Percentiles rank a stretch among this genome's conserved stretches.
These are phyloP conservation scores for Ceratocystis cacaofunesta DNA, from an alignment of 2,329 filamentous ascomycete species.

Conservation along the genomic window DNA sequence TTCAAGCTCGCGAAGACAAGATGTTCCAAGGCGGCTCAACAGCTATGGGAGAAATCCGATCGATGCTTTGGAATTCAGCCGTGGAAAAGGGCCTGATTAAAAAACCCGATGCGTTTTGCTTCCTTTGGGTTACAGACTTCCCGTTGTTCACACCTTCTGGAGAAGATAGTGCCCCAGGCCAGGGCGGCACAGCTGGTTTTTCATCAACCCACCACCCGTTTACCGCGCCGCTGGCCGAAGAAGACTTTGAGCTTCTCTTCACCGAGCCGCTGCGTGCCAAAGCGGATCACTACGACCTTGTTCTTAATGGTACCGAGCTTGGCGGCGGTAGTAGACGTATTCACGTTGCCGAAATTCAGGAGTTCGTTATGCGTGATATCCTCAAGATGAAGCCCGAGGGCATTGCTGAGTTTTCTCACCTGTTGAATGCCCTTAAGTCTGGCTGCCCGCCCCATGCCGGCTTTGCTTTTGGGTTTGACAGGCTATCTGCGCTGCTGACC, in stretches of 20 bases:
- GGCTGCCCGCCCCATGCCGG: slow-evolving; percentile 94
- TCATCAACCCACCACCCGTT: slow-evolving; percentile 90
- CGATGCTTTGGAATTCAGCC: slow-evolving; percentile 52
- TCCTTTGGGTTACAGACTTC: slow-evolving; percentile 80
- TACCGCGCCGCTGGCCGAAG: slow-evolving; percentile 61
- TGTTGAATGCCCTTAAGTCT: slow-evolving; percentile 65
- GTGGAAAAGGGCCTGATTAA: slow-evolving; percentile 45
- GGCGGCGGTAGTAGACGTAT: slow-evolving; percentile 89
- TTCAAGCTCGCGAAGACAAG: slow-evolving; percentile 59
- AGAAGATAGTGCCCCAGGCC: slow-evolving; percentile 46
- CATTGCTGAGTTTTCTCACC: slow-evolving; percentile 68
- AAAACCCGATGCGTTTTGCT: slow-evolving; percentile 39
- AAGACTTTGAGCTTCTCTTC: slow-evolving; percentile 60
- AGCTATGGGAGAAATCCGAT: slow-evolving; percentile 56
- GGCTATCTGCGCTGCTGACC: slow-evolving; percentile 66
- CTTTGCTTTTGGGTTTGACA: slow-evolving; percentile 82
- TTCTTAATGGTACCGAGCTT: slow-evolving; percentile 87
- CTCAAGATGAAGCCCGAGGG: slow-evolving; percentile 60
- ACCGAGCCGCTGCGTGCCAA: slow-evolving; percentile 55
- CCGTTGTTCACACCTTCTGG: slow-evolving; percentile 70
- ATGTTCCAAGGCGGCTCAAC: slow-evolving; percentile 59
- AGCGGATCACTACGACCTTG: slow-evolving; percentile 89
- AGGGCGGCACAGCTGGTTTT: slow-evolving; percentile 68
- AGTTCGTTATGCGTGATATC: slow-evolving; percentile 70
- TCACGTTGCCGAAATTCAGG: slow-evolving; percentile 68